Base-by-base conservation (phyloP, 1,139 yeast genomes). In the Pichia sp. region DNA sequence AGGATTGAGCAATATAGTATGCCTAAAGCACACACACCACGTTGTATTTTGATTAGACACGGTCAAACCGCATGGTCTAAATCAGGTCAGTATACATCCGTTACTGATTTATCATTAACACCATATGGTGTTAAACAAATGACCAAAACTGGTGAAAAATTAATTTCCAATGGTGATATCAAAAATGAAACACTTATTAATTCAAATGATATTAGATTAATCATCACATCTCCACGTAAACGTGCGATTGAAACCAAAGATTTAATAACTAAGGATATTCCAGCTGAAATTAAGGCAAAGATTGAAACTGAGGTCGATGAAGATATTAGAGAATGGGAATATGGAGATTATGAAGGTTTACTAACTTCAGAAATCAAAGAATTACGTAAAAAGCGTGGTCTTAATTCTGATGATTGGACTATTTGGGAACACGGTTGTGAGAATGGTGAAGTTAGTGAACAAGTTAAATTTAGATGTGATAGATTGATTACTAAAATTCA, bases 401-500 rank as follows among this genome's bases (percentile, higher is more conserved):
- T 85, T 43, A 81, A 77, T 47, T 68, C 74, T 52, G 59, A 66
- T 49, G 57, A 59, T n/a, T 90, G 97, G 97, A 70, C 73, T 48
- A 89, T 92, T 62, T 89, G 97, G 95, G 68, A 80, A 54, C 90
- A 88, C 59, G 97, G 97, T 4, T 90, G 97, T 66, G 96, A 87
- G 62, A 82, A 80, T 56, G 97, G 97, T 52, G 97, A 90, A 66
- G 67, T 71, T 40, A 73, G 83, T 39, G 64, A 69, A 34, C 74
- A 87, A 48, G 86, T 90, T 39, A 79, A 82, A 7, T 69, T 68
- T 39, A 74, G 97, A 60, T 68, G 90, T 40, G 96, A 92, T 58
- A 64, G 76, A 45, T 76, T 82, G 43, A 85, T 90, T 59, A 71
- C 66, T 1, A 74, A 79, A 52, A 79, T 90, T 56, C 78, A 77